phyloP scores from a whole-genome alignment of 2,329 filamentous ascomycete species.

The Xylariaceae sp. region DNA sequence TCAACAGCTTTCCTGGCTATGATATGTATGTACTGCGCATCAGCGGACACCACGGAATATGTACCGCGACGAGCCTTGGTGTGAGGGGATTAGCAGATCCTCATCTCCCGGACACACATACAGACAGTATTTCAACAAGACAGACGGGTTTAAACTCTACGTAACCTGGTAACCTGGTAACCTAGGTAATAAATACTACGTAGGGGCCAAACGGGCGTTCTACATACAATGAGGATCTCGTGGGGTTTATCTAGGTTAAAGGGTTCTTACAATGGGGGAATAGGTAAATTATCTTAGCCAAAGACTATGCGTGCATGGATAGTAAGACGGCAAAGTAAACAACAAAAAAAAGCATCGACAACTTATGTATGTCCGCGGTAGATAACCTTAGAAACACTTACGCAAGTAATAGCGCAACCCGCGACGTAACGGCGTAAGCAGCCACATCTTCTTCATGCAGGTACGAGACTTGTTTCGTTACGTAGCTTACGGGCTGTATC shows the following conservation, averaged over 20 bases:
- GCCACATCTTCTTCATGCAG: conserved; percentile 4
- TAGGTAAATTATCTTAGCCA: not conserved
- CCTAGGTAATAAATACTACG: no score
- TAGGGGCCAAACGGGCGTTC: not conserved
- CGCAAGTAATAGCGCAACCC: conserved; percentile 5
- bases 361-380: no score
- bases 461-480: not conserved
- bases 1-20: not conserved
- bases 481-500: not conserved
- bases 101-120: conserved; percentile 19
- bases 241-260: not conserved
- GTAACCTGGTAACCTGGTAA: no score
- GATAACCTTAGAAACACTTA: no score
- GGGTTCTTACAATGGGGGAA: no score
- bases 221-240: not conserved
- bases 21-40: not conserved
- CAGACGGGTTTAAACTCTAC: conserved; percentile 9
- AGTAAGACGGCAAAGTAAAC: no score
- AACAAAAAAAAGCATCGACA: no score
- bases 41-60: no score
- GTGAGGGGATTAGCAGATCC: conserved; percentile 20
- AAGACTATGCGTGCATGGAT: no score
- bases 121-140: conserved; percentile 6
- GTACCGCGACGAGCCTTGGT: conserved; percentile 10
- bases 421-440: conserved; percentile 2